Percentiles rank a stretch among this genome's conserved stretches.
These are phyloP conservation scores for Alternaria sp. DNA, from an alignment of 2,329 filamentous ascomycete species.

Conservation along the genomic window DNA sequence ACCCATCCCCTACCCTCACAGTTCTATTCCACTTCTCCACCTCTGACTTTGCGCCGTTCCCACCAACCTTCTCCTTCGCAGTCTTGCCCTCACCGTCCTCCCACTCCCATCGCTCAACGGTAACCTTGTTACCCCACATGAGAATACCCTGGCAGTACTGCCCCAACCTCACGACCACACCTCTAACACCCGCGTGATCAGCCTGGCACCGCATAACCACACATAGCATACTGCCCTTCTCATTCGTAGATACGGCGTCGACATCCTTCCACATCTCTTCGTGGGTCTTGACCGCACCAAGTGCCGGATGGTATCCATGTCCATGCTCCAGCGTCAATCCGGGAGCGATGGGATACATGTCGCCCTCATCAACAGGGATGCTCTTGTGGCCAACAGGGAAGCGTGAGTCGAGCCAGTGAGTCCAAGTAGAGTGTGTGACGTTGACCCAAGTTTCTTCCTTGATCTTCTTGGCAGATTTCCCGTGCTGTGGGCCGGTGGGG, in stretches of 20 bases:
- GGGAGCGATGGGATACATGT: slow-evolving; percentile 56
- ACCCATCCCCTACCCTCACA: slow-evolving; percentile 48
- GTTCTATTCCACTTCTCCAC: slow-evolving; percentile 46
- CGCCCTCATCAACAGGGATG: slow-evolving; percentile 60
- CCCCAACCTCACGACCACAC: slow-evolving; percentile 62
- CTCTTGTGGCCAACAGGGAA: slow-evolving; percentile 40
- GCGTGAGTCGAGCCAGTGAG: slow-evolving; percentile 67
- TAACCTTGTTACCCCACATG: slow-evolving; percentile 52
- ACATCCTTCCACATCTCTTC: slow-evolving; percentile 71
- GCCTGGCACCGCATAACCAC: slow-evolving; percentile 51
- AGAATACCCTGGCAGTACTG: slow-evolving; percentile 64
- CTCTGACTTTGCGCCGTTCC: background rate
- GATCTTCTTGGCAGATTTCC: background rate
- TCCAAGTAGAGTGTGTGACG: slow-evolving; percentile 54
- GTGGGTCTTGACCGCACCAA: slow-evolving; percentile 60
- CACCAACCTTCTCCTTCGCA: slow-evolving; percentile 3
- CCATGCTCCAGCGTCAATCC: slow-evolving; percentile 59
- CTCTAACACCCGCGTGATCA: slow-evolving; percentile 50
- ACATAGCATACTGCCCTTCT: slow-evolving; percentile 26
- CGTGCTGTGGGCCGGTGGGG: background rate
- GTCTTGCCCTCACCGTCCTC: background rate
- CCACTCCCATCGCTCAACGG: slow-evolving; percentile 64
- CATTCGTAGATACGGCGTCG: slow-evolving; percentile 32
- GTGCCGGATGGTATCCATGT: slow-evolving; percentile 64
- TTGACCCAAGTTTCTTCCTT: slow-evolving; percentile 5